These are phyloP conservation scores for Plectosphaerella plurivora DNA, from an alignment of 2,329 filamentous ascomycete genomes.

Conservation along the genomic window DNA sequence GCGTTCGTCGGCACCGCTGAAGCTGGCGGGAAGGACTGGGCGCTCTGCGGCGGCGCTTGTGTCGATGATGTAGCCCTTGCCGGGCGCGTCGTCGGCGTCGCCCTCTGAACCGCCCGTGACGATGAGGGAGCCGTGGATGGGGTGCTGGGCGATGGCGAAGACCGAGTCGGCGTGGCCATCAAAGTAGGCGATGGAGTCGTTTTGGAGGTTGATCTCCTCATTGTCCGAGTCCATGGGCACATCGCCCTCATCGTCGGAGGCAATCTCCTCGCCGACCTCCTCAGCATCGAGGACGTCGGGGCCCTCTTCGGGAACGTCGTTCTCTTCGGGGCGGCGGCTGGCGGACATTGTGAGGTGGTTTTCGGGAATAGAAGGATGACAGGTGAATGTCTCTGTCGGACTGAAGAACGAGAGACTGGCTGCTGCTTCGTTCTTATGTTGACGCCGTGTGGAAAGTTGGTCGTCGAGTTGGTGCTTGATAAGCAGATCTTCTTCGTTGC, in stretches of 20 bases:
- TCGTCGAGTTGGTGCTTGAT: conserved; percentile 1
- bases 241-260: conserved; percentile 56
- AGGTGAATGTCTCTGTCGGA: no score
- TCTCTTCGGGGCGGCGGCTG: conserved; percentile 3
- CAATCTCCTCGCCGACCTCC: conserved; percentile 74
- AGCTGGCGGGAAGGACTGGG: conserved; percentile 73
- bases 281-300: conserved; percentile 71
- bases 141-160: conserved; percentile 93
- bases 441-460: background rate
- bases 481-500: conserved; percentile 1
- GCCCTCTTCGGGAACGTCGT: conserved; percentile 22
- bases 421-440: background rate
- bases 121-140: conserved; percentile 69
- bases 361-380: background rate
- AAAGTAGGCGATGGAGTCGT: conserved; percentile 92
- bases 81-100: conserved; percentile 55
- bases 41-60: conserved; percentile 56
- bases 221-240: conserved; percentile 71
- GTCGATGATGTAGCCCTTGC: conserved; percentile 84
- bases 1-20: conserved; percentile 47
- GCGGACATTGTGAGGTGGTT: conserved; percentile 5
- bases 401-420: background rate
- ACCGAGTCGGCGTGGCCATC: conserved; percentile 87
- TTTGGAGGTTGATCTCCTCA: conserved; percentile 75
- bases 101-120: conserved; percentile 77